These are phyloP conservation scores for Nitzschia inconspicua DNA, from an alignment of 108 stramenopile genomes.

Conservation along the genomic window DNA sequence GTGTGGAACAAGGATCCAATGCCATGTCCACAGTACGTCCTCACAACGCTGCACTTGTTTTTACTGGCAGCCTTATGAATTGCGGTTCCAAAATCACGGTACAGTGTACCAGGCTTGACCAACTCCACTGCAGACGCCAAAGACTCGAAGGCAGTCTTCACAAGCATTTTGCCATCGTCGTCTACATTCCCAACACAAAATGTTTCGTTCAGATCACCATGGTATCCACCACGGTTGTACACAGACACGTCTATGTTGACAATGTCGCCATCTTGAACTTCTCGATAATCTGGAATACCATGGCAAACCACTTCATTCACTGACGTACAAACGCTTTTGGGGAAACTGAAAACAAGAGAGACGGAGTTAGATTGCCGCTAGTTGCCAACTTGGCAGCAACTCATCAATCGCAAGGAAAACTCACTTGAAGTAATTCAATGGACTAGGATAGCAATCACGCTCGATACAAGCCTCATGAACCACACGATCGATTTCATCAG, in stretches of 20 bases:
- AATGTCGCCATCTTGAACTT: constrained; percentile 95
- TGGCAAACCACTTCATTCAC: constrained; percentile 99
- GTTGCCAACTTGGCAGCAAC: neutral
- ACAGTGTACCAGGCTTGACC: constrained; percentile 85
- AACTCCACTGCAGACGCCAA: constrained; percentile 60
- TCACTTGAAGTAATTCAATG: constrained; percentile 94
- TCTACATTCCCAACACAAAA: constrained; percentile 94
- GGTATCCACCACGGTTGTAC: constrained; percentile 88
- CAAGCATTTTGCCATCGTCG: constrained; percentile 64
- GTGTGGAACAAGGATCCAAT: constrained; percentile 89
- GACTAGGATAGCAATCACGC: constrained; percentile 93
- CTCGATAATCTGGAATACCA: constrained; percentile 88
- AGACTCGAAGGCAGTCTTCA: constrained; percentile 84
- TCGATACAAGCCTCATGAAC: constrained; percentile 92
- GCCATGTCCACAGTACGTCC: constrained; percentile 97
- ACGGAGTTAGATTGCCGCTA: too few relatives aligned
- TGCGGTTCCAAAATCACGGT: constrained; percentile 88
- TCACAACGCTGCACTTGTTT: constrained; percentile 77
- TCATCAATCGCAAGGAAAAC: constrained; percentile 30
- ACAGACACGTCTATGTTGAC: constrained; percentile 97
- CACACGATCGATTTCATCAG: constrained; percentile 96
- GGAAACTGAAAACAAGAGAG: constrained; percentile 43
- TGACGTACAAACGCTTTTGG: constrained; percentile 94
- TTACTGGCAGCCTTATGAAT: constrained; percentile 72
- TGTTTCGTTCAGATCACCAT: constrained; percentile 98